Evolutionary conservation across 345 rosid genomes (phyloP).

Genomic region (Murraya koenigii): DNA sequence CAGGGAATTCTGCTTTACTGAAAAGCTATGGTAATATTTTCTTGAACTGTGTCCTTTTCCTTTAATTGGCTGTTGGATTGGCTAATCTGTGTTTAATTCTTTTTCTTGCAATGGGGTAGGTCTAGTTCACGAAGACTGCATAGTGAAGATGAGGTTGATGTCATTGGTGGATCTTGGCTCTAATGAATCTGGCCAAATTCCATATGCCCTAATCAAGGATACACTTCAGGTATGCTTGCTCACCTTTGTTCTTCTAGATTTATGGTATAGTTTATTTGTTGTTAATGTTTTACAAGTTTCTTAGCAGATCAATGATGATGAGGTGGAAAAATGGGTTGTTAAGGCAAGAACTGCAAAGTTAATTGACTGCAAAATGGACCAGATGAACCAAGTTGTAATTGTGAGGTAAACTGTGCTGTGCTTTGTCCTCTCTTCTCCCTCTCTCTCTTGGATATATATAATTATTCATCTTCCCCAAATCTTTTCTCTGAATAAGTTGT

Average conservation of each 20-base stretch:
- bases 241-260: constrained; percentile 6
- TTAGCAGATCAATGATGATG: constrained; percentile 71
- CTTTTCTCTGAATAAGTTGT: not conserved
- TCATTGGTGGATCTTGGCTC: constrained; percentile 80
- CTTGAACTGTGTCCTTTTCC: not conserved
- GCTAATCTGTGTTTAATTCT: not conserved
- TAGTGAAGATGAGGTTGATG: constrained; percentile 81
- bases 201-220: constrained; percentile 60
- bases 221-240: constrained; percentile 57
- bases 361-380: constrained; percentile 84
- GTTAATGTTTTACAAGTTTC: constrained; percentile 4
- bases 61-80: not conserved
- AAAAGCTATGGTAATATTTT: constrained; percentile 63
- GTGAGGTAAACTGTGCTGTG: constrained; percentile 52
- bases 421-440: not conserved
- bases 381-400: constrained; percentile 77
- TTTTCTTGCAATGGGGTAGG: constrained; percentile 37
- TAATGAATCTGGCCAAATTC: constrained; percentile 66
- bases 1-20: constrained; percentile 63
- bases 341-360: constrained; percentile 82
- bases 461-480: no score
- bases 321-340: constrained; percentile 83
- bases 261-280: not conserved
- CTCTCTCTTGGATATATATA: not conserved
- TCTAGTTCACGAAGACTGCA: constrained; percentile 83